Base-by-base conservation (phyloP, 805 yeast species). In the Candida patagonica region DNA sequence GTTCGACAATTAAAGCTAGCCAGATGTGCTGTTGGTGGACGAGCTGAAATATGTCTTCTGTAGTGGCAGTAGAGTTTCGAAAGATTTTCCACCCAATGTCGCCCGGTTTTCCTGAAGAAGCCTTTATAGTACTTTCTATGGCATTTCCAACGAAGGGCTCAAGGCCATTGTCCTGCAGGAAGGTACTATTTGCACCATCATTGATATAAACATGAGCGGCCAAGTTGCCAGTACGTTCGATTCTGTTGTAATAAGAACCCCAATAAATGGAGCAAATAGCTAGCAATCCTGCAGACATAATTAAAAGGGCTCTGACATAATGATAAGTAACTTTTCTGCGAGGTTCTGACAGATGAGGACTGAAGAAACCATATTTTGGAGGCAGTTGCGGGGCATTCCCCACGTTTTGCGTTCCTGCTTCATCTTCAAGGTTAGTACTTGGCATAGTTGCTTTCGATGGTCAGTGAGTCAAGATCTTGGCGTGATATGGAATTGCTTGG, bases 1-100 rank as follows among this genome's bases (percentile, higher is more conserved):
- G 58, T 16, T 55, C 50, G 25, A 80, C 72, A 45, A 74, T 71
- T 26, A 79, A 60, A 0, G 80, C 71, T 19, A 72, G 68, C 92
- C 89, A 82, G 51, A 68, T 78, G 13, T 69, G 51, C 55, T 77
- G 73, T 38, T 70, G 70, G 49, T 71, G 74, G 2, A 81, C 67
- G 39, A 60, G 59, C 25, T 66, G 49, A 30, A 56, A 26, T 16
- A 78, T 53, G 46, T 71, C 70, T 3, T 63, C 64, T 25, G 55
- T 60, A 6, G 66, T 38, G n/a, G 23, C 42, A 52, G 42, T 6
- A 36, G 30, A 42, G 24, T 8, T 50, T 48, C 33, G 10, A 59
- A 42, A 2, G 64, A 22, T 12, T 6, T 21, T 57, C 17, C 62
- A 58, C 6, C 65, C 57, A 0, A 54, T 30, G 17, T 58, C 55